Evolutionary conservation across 495 filamentous ascomycete species (phyloP).

Genomic region (Penicillium soppii): DNA sequence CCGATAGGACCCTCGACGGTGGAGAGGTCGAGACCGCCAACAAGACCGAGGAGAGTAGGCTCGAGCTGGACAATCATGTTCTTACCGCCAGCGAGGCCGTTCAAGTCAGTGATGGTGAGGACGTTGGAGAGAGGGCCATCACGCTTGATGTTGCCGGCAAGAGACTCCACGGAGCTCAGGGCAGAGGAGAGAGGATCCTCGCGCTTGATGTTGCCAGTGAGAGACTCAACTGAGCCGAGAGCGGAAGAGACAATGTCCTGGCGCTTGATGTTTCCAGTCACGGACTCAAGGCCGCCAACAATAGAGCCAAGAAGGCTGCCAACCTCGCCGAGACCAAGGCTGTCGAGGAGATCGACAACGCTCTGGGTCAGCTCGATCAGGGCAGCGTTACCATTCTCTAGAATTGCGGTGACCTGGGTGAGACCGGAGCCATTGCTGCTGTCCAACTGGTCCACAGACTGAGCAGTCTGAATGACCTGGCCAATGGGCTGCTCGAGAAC

Average conservation of each 20-base stretch:
- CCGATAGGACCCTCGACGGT: slow-evolving; percentile 17
- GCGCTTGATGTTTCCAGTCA: slow-evolving; percentile 7
- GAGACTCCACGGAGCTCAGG: too few relatives aligned
- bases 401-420: slow-evolving; percentile 6
- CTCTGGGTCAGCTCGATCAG: slow-evolving; percentile 22
- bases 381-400: slow-evolving; percentile 17
- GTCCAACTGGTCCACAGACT: slow-evolving; percentile 12
- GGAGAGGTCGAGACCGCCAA: slow-evolving; percentile 17
- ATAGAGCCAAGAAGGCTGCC: slow-evolving; percentile 51
- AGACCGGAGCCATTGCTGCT: not conserved
- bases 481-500: slow-evolving; percentile 15
- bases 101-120: slow-evolving; percentile 17
- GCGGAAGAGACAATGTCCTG: not conserved
- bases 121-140: slow-evolving; percentile 8
- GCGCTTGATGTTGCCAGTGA: slow-evolving; percentile 11
- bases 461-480: slow-evolving; percentile 16
- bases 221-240: not conserved
- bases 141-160: slow-evolving; percentile 11
- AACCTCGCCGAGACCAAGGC: slow-evolving; percentile 68
- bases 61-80: slow-evolving; percentile 15
- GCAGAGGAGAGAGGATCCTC: slow-evolving; percentile 1
- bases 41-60: slow-evolving; percentile 11
- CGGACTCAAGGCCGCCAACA: slow-evolving; percentile 10
- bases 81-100: slow-evolving; percentile 7
- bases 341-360: slow-evolving; percentile 11